Evolutionary conservation across 352 stramenopile genomes (phyloP).

Genomic region (Chrysophaeum taylorii): DNA sequence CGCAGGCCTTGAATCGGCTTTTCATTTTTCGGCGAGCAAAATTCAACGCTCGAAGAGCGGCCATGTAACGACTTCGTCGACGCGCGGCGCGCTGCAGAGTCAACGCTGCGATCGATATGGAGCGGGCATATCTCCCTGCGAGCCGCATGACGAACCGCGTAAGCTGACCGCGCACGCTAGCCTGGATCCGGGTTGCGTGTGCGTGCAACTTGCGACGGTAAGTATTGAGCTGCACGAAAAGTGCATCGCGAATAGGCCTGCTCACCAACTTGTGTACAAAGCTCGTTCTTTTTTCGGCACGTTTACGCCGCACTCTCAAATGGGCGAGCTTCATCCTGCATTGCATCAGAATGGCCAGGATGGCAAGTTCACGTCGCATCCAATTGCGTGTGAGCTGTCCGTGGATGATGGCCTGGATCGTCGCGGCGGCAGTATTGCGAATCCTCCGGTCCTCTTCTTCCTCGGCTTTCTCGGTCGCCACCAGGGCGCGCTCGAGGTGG

Average conservation of each 20-base stretch:
- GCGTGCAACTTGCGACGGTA: neutral
- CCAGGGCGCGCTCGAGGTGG: neutral
- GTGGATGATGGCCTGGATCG: constrained; percentile 16
- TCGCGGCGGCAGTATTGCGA: neutral
- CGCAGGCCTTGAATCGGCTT: neutral
- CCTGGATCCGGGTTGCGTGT: neutral
- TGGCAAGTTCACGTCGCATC: neutral
- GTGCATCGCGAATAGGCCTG: neutral
- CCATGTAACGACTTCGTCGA: neutral
- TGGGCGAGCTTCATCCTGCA: no score
- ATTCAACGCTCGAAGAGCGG: neutral
- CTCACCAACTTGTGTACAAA: no score
- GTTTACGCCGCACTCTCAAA: no score
- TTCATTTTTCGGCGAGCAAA: neutral
- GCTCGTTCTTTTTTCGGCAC: no score
- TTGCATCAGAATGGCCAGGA: no score
- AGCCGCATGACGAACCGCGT: neutral
- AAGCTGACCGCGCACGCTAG: neutral
- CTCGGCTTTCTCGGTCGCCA: neutral
- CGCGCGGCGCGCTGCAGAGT: neutral
- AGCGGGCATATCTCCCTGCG: neutral
- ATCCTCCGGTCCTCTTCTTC: neutral
- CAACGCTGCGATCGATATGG: neutral
- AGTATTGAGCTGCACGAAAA: neutral
- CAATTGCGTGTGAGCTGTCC: neutral